phyloP scores from a whole-genome alignment of 1,139 yeast species.

The Oligophagozyma castellii region DNA sequence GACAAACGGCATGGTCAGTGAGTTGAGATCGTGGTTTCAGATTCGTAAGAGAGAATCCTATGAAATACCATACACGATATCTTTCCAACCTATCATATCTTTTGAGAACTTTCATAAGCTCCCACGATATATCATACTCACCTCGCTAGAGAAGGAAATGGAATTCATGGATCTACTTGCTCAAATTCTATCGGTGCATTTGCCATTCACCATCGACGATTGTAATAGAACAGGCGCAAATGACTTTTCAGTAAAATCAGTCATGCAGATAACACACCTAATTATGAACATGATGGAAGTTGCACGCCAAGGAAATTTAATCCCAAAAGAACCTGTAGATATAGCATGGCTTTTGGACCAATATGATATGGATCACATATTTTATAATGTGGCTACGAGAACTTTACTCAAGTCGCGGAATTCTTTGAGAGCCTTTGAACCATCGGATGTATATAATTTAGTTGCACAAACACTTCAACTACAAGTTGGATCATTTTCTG shows the following conservation, averaged over 20 bases:
- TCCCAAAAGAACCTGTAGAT: slow-evolving; percentile 8
- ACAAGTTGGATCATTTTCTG: no score
- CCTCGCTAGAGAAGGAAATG: slow-evolving; percentile 12
- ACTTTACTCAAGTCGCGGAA: slow-evolving; percentile 5
- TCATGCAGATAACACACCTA: slow-evolving; percentile 7
- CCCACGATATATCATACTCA: slow-evolving; percentile 9
- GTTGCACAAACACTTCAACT: no score
- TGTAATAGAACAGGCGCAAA: not conserved
- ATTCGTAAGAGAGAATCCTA: slow-evolving; percentile 11
- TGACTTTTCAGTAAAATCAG: not conserved
- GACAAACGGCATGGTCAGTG: not conserved
- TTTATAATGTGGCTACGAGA: slow-evolving; percentile 9
- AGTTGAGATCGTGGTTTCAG: slow-evolving; percentile 10
- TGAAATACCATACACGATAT: slow-evolving; percentile 14
- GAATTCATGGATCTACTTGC: slow-evolving; percentile 9
- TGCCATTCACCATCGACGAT: not conserved
- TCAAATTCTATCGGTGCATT: slow-evolving; percentile 4
- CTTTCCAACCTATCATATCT: slow-evolving; percentile 17
- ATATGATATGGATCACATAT: slow-evolving; percentile 16
- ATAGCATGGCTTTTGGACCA: slow-evolving; percentile 9
- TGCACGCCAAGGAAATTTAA: slow-evolving; percentile 7
- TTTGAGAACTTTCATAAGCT: slow-evolving; percentile 10
- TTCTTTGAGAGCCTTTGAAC: no score
- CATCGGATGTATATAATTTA: no score
- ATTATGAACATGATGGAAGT: slow-evolving; percentile 9